Evolutionary conservation across 2,329 filamentous ascomycete species (phyloP).

Genomic region (Aspergillus glaucus): DNA sequence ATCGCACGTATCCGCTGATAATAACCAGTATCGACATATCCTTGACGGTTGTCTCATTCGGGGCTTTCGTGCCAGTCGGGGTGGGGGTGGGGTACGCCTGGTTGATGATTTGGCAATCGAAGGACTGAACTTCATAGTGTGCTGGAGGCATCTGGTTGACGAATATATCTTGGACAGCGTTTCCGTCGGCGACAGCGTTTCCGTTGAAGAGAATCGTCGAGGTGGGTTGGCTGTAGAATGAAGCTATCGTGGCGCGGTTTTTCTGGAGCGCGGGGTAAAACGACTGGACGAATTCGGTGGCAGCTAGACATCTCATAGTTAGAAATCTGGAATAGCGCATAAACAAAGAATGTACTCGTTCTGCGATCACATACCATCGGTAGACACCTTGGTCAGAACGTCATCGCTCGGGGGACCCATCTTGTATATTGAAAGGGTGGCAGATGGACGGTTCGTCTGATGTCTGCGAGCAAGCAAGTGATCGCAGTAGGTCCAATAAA

Average conservation of each 20-base stretch:
- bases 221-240: slow-evolving; percentile 61
- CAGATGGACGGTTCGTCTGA: neutral
- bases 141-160: slow-evolving; percentile 55
- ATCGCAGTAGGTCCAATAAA: neutral
- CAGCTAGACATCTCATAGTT: slow-evolving; percentile 44
- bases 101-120: slow-evolving; percentile 74
- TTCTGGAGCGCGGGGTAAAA: slow-evolving; percentile 72
- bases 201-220: slow-evolving; percentile 78
- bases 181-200: slow-evolving; percentile 55
- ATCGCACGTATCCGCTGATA: slow-evolving; percentile 65
- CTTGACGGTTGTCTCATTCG: slow-evolving; percentile 41
- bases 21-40: slow-evolving; percentile 68
- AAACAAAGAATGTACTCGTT: neutral
- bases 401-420: slow-evolving; percentile 32
- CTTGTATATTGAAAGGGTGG: neutral
- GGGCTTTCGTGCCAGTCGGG: slow-evolving; percentile 27
- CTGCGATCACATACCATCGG: slow-evolving; percentile 28
- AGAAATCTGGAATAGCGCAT: neutral
- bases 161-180: slow-evolving; percentile 63
- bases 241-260: slow-evolving; percentile 49
- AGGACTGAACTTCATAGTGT: slow-evolving; percentile 68
- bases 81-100: slow-evolving; percentile 56
- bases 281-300: slow-evolving; percentile 62
- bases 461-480: neutral
- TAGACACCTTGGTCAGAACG: slow-evolving; percentile 35